Conservation (phyloP, 2,329 filamentous ascomycete species). For the Fusarium neocosmosporiellum region DNA sequence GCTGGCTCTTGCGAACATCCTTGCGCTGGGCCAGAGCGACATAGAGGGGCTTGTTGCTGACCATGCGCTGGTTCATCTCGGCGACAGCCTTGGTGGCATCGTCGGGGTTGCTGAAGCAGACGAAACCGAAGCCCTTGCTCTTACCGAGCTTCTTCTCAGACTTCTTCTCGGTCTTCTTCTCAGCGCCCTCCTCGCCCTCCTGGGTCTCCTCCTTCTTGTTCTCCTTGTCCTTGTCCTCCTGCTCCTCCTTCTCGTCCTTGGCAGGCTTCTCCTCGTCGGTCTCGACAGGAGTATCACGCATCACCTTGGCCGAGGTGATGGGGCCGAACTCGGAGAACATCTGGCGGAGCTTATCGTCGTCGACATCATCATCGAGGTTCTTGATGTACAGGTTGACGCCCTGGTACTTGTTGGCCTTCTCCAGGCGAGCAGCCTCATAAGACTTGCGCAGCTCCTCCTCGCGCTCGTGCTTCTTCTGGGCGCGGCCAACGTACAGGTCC, state of each 20-base stretch:
- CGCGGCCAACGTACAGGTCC: conserved; percentile 97
- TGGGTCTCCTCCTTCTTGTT: conserved; percentile 62
- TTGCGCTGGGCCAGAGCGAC: conserved; percentile 98
- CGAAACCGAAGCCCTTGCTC: conserved; percentile 99
- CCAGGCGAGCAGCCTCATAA: conserved; percentile 95
- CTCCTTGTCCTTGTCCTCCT: conserved; percentile 60
- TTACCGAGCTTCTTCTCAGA: conserved; percentile 81
- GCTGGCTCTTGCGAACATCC: conserved; percentile 99
- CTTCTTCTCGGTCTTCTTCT: conserved; percentile 71
- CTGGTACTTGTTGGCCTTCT: conserved; percentile 99
- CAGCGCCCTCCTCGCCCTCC: conserved; percentile 59
- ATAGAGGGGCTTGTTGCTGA: conserved; percentile 95
- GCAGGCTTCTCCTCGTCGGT: conserved; percentile 62
- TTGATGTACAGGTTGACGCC: conserved; percentile 99
- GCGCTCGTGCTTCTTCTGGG: conserved; percentile 99
- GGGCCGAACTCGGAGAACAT: conserved; percentile 92
- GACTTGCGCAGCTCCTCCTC: conserved; percentile 99
- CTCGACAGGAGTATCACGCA: conserved; percentile 80
- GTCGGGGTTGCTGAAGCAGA: conserved; percentile 99
- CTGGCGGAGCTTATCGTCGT: conserved; percentile 96
- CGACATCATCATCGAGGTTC: conserved; percentile 96
- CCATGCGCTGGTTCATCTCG: conserved; percentile 99
- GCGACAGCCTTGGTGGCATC: conserved; percentile 99
- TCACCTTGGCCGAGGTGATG: conserved; percentile 99
- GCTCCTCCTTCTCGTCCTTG: conserved; percentile 63